A percentile compares a stretch with the other conserved stretches of the same genome.
phyloP scores from a whole-genome alignment of 1,139 yeast genomes.

The Candida sojae region DNA sequence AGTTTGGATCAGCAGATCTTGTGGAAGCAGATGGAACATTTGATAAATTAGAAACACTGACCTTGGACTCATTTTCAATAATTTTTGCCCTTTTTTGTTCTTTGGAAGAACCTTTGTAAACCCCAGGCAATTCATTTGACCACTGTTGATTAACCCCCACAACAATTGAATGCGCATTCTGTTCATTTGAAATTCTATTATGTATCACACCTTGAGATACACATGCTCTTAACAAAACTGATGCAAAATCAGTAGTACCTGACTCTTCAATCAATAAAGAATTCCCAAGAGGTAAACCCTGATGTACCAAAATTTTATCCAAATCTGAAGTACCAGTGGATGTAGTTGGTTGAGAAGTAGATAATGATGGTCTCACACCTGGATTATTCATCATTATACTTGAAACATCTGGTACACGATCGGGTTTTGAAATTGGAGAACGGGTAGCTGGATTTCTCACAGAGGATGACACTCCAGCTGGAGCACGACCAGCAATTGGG shows the following conservation, averaged over 20 bases:
- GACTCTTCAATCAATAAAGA: slow-evolving; percentile 75
- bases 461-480: slow-evolving; percentile 13
- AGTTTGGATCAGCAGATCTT: slow-evolving; percentile 37
- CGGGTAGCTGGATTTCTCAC: slow-evolving; percentile 13
- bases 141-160: slow-evolving; percentile 64
- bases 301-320: slow-evolving; percentile 76
- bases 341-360: slow-evolving; percentile 72
- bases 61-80: slow-evolving; percentile 57
- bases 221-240: slow-evolving; percentile 70
- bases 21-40: slow-evolving; percentile 20
- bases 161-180: slow-evolving; percentile 61
- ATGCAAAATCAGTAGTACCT: slow-evolving; percentile 86
- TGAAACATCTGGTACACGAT: slow-evolving; percentile 10
- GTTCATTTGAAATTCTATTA: slow-evolving; percentile 43
- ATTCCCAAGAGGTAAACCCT: slow-evolving; percentile 81
- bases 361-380: slow-evolving; percentile 73
- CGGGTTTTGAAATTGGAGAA: slow-evolving; percentile 9
- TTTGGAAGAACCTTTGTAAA: slow-evolving; percentile 68
- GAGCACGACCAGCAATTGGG: slow-evolving; percentile 12
- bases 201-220: slow-evolving; percentile 82
- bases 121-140: slow-evolving; percentile 78
- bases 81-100: slow-evolving; percentile 66
- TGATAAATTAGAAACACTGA: slow-evolving; percentile 68
- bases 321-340: slow-evolving; percentile 79
- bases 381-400: slow-evolving; percentile 38